Conservation (phyloP, 2,329 filamentous ascomycete species). For the Phialemoniopsis sp. region DNA sequence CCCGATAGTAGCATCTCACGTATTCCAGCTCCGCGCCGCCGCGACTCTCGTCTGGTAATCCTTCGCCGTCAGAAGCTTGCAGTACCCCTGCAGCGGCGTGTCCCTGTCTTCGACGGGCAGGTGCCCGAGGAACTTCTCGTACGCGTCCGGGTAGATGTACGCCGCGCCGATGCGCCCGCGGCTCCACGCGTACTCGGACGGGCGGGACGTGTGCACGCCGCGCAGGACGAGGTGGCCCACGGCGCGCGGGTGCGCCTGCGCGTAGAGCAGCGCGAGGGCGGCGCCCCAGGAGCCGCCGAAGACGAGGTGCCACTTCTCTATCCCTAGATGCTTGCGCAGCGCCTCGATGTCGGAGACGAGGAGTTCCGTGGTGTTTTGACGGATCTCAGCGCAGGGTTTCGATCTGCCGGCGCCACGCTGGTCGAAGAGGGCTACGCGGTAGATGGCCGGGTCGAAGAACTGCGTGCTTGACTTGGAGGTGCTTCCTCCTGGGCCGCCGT, state of each 20-base stretch:
- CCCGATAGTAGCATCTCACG: too few relatives aligned
- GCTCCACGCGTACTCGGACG: conserved; percentile 24
- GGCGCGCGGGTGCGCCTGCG: conserved; percentile 31
- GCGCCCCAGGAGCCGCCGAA: conserved; percentile 46
- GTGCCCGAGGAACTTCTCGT: conserved; percentile 21
- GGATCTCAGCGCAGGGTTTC: conserved; percentile 29
- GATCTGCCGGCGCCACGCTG: conserved; percentile 41
- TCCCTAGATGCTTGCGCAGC: conserved; percentile 31
- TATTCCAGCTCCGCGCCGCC: too few relatives aligned
- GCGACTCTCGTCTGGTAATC: conserved; percentile 19
- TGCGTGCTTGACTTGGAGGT: too few relatives aligned
- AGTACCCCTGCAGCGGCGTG: conserved; percentile 20
- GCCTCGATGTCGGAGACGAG: conserved; percentile 39
- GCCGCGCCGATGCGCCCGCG: conserved; percentile 13
- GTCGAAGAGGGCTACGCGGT: too few relatives aligned
- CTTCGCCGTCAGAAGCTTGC: conserved; percentile 23
- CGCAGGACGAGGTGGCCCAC: conserved; percentile 33
- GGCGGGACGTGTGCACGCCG: conserved; percentile 32
- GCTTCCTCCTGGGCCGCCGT: too few relatives aligned
- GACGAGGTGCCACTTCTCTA: conserved; percentile 37
- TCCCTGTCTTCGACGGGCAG: conserved; percentile 22
- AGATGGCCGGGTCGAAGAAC: too few relatives aligned
- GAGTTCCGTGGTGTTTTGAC: conserved; percentile 38
- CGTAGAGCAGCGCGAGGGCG: conserved; percentile 36
- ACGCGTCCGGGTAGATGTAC: conserved; percentile 26